Evolutionary conservation across 2,329 filamentous ascomycete species (phyloP), one percentile per base, ranked within the genome.

Genomic region (Diaporthe amygdali): DNA sequence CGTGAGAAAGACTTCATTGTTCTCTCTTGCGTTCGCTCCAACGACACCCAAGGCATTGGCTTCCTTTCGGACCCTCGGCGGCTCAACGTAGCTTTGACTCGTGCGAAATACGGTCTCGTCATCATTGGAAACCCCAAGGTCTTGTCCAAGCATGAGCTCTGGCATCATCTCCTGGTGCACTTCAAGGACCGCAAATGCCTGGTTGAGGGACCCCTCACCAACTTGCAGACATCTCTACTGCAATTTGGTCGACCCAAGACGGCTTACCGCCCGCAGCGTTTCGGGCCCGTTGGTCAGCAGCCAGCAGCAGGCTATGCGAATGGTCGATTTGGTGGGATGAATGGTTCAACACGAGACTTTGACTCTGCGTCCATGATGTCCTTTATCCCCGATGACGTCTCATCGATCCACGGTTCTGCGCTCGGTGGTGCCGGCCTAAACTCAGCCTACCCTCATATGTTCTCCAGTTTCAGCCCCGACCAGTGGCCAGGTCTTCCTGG

Each of bases 1-100:
- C 93, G 96, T 86, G 96, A 99, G 84, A 99, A 99, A 85, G 96
- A 99, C 80, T 99, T 97, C 78, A 99, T 99, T 78, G 95, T 99
- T 47, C 87, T 99, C 39, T 98, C 96, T 73, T 99, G 96, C 79
- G 96, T 99, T 64, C 94, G 96, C 79, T 98, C 96, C 80, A 99
- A 99, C 80, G 96, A 99, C 78, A 97, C 98, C 81, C 96, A 99
- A 81, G 96, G 96, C 75, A 99, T 99, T 77, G 96, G 96, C 84
- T 99, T 99, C 90, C 86, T 99, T 86, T 98, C 95, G 72, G 96
- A 99, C 77, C 96, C 96, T 66, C 94, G 96, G 75, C 96, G 96
- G 87, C 91, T 99, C 78, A 99, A 99, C 79, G 96, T 99, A 27
- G 96, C 96, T 47, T 88, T 99, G 75, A 99, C 96, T 64, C 94